Percentiles rank a stretch among this genome's conserved stretches.
phyloP scores from a whole-genome alignment of 208 protist species.

The Herpetomonas muscarum region DNA sequence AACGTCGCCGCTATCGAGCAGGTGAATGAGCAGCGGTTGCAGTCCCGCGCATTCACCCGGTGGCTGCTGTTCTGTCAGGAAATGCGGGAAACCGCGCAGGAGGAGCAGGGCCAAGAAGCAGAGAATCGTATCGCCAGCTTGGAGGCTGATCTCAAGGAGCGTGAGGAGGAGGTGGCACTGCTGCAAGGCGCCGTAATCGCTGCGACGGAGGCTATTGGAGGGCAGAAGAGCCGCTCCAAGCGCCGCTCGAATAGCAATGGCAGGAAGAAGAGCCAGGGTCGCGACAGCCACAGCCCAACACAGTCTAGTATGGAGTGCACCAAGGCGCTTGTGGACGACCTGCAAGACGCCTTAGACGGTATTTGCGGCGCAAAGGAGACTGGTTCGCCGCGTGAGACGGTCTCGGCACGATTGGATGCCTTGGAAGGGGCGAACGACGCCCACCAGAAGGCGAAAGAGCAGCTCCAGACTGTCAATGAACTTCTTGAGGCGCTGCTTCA shows the following conservation, averaged over 20 bases:
- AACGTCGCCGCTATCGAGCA: slow-evolving; percentile 38
- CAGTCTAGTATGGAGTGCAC: slow-evolving; percentile 8
- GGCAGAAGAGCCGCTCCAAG: slow-evolving; percentile 10
- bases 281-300: too few relatives aligned
- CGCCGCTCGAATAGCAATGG: slow-evolving; percentile 7
- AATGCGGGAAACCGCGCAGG: slow-evolving; percentile 4
- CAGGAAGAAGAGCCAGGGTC: slow-evolving; percentile 17
- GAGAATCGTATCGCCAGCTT: slow-evolving; percentile 9
- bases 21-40: slow-evolving; percentile 33
- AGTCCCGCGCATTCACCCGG: slow-evolving; percentile 16
- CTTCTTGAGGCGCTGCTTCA: too few relatives aligned
- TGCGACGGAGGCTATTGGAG: slow-evolving; percentile 36
- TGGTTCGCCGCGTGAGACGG: too few relatives aligned
- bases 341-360: slow-evolving; percentile 11
- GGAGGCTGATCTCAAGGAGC: slow-evolving; percentile 3
- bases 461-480: too few relatives aligned
- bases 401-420: too few relatives aligned
- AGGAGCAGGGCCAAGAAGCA: slow-evolving; percentile 10
- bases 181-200: slow-evolving; percentile 36
- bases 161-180: slow-evolving; percentile 20
- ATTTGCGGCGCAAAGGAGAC: background rate
- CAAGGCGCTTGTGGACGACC: slow-evolving; percentile 9
- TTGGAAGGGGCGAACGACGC: too few relatives aligned
- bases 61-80: slow-evolving; percentile 17
- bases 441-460: too few relatives aligned